These are phyloP conservation scores for Cyclocybe aegerita DNA, from an alignment of 768 basidiomycete genomes.

Conservation along the genomic window DNA sequence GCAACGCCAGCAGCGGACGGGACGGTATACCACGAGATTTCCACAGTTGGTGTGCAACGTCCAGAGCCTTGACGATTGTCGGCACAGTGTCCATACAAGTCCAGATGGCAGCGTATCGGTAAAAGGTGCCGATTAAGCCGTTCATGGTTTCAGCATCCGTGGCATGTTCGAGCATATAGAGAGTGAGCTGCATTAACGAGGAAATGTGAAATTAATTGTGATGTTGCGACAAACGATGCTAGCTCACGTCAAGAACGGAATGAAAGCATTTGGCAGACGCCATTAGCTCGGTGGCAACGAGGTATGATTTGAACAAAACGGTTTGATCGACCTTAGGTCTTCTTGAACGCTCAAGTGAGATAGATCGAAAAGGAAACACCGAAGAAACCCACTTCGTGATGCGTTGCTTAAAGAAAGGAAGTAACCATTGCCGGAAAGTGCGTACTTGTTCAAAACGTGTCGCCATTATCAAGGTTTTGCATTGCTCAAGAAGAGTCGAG, in stretches of 20 bases:
- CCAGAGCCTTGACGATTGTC: conserved; percentile 57
- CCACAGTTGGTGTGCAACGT: conserved; percentile 61
- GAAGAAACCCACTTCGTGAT: conserved; percentile 42
- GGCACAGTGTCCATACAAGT: conserved; percentile 67
- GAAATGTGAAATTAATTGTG: conserved; percentile 6
- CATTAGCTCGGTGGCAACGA: conserved; percentile 59
- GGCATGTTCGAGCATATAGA: conserved; percentile 53
- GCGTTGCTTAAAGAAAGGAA: conserved; percentile 64
- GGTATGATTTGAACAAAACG: conserved; percentile 52
- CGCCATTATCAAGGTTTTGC: conserved; percentile 47
- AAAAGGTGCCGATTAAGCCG: conserved; percentile 69
- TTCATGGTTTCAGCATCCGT: conserved; percentile 52
- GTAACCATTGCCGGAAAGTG: conserved; percentile 68
- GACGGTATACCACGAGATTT: conserved; percentile 65
- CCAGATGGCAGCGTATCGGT: conserved; percentile 73
- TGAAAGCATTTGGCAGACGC: conserved; percentile 62
- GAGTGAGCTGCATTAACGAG: conserved; percentile 41
- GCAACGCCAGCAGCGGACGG: conserved; percentile 58
- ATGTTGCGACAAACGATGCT: not conserved
- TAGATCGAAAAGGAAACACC: not conserved
- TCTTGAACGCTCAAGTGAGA: conserved; percentile 9
- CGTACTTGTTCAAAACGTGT: conserved; percentile 76
- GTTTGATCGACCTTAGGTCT: conserved; percentile 30
- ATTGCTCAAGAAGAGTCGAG: conserved; percentile 38
- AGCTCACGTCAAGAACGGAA: conserved; percentile 65